phyloP scores from a whole-genome alignment of 2,329 filamentous ascomycete genomes.

The Claviceps sp. region DNA sequence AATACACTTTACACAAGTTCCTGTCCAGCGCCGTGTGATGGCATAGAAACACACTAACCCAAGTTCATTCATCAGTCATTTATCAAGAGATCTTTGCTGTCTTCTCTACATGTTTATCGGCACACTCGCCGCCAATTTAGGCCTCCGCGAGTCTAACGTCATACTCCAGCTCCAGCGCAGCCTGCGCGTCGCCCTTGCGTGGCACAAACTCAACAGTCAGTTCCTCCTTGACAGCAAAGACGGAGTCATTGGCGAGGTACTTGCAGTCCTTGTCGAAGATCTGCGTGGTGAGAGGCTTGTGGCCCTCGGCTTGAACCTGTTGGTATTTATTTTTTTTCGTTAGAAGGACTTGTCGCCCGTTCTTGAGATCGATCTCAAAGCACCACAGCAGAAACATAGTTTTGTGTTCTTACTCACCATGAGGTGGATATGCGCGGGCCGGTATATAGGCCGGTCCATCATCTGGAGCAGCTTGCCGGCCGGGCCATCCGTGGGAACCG shows the following conservation, averaged over 20 bases:
- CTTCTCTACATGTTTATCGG: not conserved
- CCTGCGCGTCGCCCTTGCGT: slow-evolving; percentile 27
- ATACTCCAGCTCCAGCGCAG: slow-evolving; percentile 46
- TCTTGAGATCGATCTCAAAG: no score
- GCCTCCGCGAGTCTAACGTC: slow-evolving; percentile 35
- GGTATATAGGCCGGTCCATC: slow-evolving; percentile 41
- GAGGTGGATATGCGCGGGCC: slow-evolving; percentile 48
- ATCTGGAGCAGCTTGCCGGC: slow-evolving; percentile 36
- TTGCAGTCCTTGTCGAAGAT: slow-evolving; percentile 58
- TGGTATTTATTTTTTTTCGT: not conserved
- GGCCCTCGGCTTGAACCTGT: slow-evolving; percentile 36
- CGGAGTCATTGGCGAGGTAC: slow-evolving; percentile 40
- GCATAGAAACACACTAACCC: no score
- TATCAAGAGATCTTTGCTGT: not conserved
- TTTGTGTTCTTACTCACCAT: slow-evolving; percentile 23
- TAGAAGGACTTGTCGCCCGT: not conserved
- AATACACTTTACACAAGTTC: no score
- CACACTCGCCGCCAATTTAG: not conserved
- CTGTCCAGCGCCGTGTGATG: no score
- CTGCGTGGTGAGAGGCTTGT: slow-evolving; percentile 57
- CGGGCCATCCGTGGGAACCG: slow-evolving; percentile 37
- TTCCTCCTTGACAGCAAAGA: slow-evolving; percentile 41
- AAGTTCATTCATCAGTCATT: not conserved
- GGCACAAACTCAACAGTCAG: slow-evolving; percentile 29
- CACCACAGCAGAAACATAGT: no score